phyloP scores from a whole-genome alignment of 2,329 filamentous ascomycete genomes.

The Stachybotrys elegans region DNA sequence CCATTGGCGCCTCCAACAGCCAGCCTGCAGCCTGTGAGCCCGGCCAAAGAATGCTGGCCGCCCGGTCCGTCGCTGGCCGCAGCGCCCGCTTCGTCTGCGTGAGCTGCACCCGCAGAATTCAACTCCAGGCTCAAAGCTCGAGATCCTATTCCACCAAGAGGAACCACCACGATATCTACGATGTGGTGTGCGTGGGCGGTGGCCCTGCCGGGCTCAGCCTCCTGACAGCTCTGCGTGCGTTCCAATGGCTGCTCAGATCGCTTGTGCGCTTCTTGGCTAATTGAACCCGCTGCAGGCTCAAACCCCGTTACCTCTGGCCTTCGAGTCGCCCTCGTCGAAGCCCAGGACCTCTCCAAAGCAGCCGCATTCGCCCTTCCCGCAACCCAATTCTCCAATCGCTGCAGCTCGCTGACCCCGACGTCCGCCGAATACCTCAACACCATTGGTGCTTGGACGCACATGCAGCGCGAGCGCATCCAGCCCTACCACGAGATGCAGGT shows the following conservation, averaged over 20 bases:
- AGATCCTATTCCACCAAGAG: constrained; percentile 37
- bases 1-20: no score
- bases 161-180: constrained; percentile 68
- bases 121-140: constrained; percentile 22
- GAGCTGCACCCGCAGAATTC: constrained; percentile 38
- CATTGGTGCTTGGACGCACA: constrained; percentile 80
- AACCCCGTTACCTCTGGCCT: constrained; percentile 71
- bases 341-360: constrained; percentile 72
- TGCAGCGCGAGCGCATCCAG: constrained; percentile 70
- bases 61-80: constrained; percentile 15
- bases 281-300: constrained; percentile 49
- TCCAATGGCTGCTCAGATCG: no score
- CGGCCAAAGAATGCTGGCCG: constrained; percentile 18
- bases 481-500: constrained; percentile 95
- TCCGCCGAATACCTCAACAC: constrained; percentile 77
- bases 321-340: constrained; percentile 83
- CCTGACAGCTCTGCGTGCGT: constrained; percentile 66
- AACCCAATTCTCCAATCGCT: constrained; percentile 82
- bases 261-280: no score
- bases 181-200: constrained; percentile 87
- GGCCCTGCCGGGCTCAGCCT: constrained; percentile 86
- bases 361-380: constrained; percentile 61
- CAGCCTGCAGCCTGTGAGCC: no score
- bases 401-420: constrained; percentile 86
- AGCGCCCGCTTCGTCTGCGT: constrained; percentile 37